These are phyloP conservation scores for Komagataella pseudopastoris DNA, from an alignment of 805 yeast species.

Conservation along the genomic window DNA sequence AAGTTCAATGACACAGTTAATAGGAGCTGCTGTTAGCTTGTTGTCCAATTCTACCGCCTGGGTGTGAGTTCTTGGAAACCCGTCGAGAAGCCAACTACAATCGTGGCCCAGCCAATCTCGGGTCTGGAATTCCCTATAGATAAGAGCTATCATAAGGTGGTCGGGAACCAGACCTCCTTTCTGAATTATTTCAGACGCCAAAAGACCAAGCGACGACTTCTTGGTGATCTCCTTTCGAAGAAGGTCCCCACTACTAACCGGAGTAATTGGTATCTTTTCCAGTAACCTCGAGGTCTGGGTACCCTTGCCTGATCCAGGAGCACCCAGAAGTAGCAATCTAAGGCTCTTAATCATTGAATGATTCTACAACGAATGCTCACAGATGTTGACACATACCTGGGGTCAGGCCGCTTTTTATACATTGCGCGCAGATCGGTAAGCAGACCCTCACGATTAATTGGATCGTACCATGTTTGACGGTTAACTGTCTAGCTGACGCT, in stretches of 20 bases:
- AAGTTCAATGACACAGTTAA: slow-evolving; percentile 75
- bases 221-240: slow-evolving; percentile 52
- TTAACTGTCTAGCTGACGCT: too few relatives aligned
- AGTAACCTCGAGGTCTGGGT: slow-evolving; percentile 65
- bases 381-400: background rate
- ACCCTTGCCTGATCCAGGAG: slow-evolving; percentile 95
- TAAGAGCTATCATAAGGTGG: slow-evolving; percentile 42
- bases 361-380: background rate
- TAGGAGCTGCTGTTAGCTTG: slow-evolving; percentile 25
- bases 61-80: slow-evolving; percentile 71
- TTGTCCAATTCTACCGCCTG: slow-evolving; percentile 56
- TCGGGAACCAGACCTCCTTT: slow-evolving; percentile 71
- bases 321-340: slow-evolving; percentile 68
- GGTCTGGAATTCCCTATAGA: slow-evolving; percentile 32
- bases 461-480: background rate
- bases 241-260: slow-evolving; percentile 79
- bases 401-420: background rate
- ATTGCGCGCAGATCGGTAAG: background rate
- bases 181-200: slow-evolving; percentile 41
- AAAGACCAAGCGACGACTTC: slow-evolving; percentile 37
- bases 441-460: background rate
- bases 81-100: slow-evolving; percentile 71
- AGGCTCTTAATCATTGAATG: slow-evolving; percentile 23
- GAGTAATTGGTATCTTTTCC: slow-evolving; percentile 36
- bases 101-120: slow-evolving; percentile 27